Conservation (phyloP, 2,329 filamentous ascomycete species). For the Xylariaceae sp. region DNA sequence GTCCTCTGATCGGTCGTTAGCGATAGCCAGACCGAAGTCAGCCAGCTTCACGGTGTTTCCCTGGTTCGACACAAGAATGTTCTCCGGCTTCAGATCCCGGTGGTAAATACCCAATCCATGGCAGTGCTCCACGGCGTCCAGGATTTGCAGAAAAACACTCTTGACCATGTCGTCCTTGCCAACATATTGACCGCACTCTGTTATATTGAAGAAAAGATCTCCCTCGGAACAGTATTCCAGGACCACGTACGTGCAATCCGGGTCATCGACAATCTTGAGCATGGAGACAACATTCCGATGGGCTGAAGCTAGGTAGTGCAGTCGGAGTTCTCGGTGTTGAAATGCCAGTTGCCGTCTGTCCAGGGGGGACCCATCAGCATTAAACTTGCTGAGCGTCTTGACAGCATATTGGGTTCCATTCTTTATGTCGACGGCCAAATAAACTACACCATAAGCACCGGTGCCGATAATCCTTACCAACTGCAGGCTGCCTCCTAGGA, state of each 20-base stretch:
- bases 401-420: slow-evolving; percentile 83
- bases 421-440: slow-evolving; percentile 78
- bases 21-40: slow-evolving; percentile 93
- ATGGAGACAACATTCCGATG: slow-evolving; percentile 93
- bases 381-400: slow-evolving; percentile 92
- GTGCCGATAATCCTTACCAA: slow-evolving; percentile 82
- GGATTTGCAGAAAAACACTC: slow-evolving; percentile 84
- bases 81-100: slow-evolving; percentile 95
- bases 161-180: slow-evolving; percentile 86
- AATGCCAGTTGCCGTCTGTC: slow-evolving; percentile 83
- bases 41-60: slow-evolving; percentile 91
- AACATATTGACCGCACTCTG: slow-evolving; percentile 86
- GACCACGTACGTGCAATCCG: slow-evolving; percentile 91
- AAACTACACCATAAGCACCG: slow-evolving; percentile 95
- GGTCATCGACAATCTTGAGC: slow-evolving; percentile 85
- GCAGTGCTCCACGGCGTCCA: slow-evolving; percentile 95
- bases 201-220: slow-evolving; percentile 96
- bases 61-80: slow-evolving; percentile 85
- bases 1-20: slow-evolving; percentile 77
- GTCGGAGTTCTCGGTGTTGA: slow-evolving; percentile 85
- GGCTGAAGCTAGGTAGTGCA: slow-evolving; percentile 82
- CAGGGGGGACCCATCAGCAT: slow-evolving; percentile 62
- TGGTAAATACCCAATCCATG: slow-evolving; percentile 93
- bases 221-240: slow-evolving; percentile 96
- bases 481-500: slow-evolving; percentile 77